phyloP scores from a whole-genome alignment of 352 stramenopile genomes.

The Pythium brassicae region DNA sequence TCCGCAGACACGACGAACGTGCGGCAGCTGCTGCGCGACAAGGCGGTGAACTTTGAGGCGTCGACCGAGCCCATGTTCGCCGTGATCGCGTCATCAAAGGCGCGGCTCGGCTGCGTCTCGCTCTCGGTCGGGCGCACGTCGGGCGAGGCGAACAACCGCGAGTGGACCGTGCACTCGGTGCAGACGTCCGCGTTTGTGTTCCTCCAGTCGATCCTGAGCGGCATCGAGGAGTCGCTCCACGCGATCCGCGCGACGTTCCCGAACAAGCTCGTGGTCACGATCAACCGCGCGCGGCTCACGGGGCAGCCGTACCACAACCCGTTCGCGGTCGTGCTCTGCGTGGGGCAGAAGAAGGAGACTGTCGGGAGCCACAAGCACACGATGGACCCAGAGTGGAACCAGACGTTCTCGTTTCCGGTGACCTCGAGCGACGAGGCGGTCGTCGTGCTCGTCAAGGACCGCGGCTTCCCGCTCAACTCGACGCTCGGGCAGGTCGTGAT shows the following conservation, averaged over 20 bases:
- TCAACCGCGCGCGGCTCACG: conserved; percentile 77
- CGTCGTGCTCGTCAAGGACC: conserved; percentile 69
- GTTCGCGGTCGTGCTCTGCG: conserved; percentile 73
- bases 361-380: conserved; percentile 85
- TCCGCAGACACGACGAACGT: conserved; percentile 47
- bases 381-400: conserved; percentile 89
- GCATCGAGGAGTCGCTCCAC: conserved; percentile 69
- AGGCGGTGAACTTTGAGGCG: conserved; percentile 81
- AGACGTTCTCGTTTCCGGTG: conserved; percentile 86
- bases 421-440: conserved; percentile 69
- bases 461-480: conserved; percentile 67
- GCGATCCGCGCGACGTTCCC: conserved; percentile 82
- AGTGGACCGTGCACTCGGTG: conserved; percentile 83
- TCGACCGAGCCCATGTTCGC: conserved; percentile 83
- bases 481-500: conserved; percentile 73
- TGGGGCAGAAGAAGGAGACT: conserved; percentile 85
- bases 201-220: conserved; percentile 67
- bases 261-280: conserved; percentile 88
- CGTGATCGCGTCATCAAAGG: conserved; percentile 67
- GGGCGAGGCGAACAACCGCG: conserved; percentile 62
- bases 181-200: conserved; percentile 88
- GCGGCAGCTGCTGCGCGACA: conserved; percentile 57
- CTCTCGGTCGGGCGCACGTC: conserved; percentile 73
- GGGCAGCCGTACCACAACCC: conserved; percentile 87
- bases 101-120: conserved; percentile 66